Conservation (phyloP, 345 rosid species). For the Populus nigra region DNA sequence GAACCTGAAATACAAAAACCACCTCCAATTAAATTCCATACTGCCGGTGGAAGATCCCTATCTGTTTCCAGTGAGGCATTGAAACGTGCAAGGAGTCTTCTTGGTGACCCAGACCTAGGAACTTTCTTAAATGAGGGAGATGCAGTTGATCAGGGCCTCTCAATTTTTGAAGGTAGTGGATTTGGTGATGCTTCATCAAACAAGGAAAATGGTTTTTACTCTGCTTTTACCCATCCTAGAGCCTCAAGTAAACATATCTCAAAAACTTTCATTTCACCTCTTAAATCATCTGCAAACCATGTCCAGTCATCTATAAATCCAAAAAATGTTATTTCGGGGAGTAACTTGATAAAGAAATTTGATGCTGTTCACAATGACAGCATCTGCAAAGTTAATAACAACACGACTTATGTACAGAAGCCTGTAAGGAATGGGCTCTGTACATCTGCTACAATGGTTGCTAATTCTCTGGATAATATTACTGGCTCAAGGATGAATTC, state of each 20-base stretch:
- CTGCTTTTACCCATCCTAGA: conserved; percentile 38
- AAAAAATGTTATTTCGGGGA: conserved; percentile 36
- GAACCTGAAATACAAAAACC: conserved; percentile 32
- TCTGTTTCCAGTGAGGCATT: conserved; percentile 85
- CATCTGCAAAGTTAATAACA: conserved; percentile 17
- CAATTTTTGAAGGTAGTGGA: conserved; percentile 33
- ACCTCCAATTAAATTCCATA: conserved; percentile 69
- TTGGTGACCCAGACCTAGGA: conserved; percentile 82
- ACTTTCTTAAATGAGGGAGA: conserved; percentile 47
- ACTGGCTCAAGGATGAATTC: conserved; percentile 28
- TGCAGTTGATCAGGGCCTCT: conserved; percentile 30
- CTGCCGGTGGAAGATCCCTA: conserved; percentile 86
- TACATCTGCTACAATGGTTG: conserved; percentile 13
- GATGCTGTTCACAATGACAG: conserved; percentile 52
- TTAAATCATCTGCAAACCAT: conserved; percentile 47
- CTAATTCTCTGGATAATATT: conserved; percentile 30
- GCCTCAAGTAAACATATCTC: conserved; percentile 36
- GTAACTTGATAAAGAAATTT: conserved; percentile 68
- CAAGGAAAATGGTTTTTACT: conserved; percentile 37
- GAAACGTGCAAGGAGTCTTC: conserved; percentile 83
- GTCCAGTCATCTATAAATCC: conserved; percentile 29
- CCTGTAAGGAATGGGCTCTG: conserved; percentile 17
- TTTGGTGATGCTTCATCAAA: conserved; percentile 32
- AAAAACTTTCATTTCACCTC: conserved; percentile 59
- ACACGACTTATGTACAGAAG: conserved; percentile 29